Conservation (phyloP, 78 protist species). For the slime mould (Dictyostelium discoideum) region DNA sequence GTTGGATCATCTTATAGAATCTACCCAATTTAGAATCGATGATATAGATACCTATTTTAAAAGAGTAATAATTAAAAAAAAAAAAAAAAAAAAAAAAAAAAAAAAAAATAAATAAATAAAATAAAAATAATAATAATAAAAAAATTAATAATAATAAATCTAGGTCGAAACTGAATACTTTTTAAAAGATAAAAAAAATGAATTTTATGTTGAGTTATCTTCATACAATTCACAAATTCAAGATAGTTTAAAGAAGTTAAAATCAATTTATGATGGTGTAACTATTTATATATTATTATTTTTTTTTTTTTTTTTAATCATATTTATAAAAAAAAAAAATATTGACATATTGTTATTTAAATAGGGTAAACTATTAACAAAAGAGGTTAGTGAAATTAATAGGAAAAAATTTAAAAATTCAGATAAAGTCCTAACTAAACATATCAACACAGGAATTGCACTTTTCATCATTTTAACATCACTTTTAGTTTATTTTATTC, state of each 20-base stretch:
- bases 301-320: too few relatives aligned
- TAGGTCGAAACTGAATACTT: not conserved
- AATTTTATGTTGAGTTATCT: not conserved
- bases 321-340: too few relatives aligned
- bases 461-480: not conserved
- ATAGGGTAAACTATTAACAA: not conserved
- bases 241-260: not conserved
- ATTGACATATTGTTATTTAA: too few relatives aligned
- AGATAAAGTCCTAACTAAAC: not conserved
- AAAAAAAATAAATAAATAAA: too few relatives aligned
- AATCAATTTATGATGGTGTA: not conserved
- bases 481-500: not conserved
- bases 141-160: too few relatives aligned
- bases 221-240: not conserved
- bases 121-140: too few relatives aligned
- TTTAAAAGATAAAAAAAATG: slow-evolving; percentile 1
- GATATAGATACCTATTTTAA: not conserved
- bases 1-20: not conserved
- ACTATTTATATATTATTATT: too few relatives aligned
- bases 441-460: not conserved
- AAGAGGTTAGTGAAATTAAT: not conserved
- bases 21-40: not conserved
- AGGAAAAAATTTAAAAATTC: slow-evolving; percentile 6
- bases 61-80: too few relatives aligned
- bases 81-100: too few relatives aligned